Evolutionary conservation across 2,329 filamentous ascomycete genomes (phyloP).

Genomic region (Nigrograna mackinnonii): DNA sequence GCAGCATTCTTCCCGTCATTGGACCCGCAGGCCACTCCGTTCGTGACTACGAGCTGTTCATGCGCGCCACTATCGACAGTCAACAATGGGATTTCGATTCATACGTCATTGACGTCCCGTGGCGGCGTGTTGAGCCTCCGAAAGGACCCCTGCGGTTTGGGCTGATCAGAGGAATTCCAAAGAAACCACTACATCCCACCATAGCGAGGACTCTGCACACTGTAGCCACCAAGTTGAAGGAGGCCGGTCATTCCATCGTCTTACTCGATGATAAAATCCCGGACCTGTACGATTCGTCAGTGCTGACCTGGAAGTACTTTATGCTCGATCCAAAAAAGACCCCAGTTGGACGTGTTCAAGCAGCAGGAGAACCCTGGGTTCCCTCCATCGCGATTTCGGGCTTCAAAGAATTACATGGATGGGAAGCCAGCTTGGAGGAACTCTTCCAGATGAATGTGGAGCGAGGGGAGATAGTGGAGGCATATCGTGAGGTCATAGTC

Average conservation of each 20-base stretch:
- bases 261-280: conserved; percentile 30
- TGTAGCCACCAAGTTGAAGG: conserved; percentile 43
- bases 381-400: conserved; percentile 40
- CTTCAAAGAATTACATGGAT: conserved; percentile 35
- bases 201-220: conserved; percentile 50
- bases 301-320: conserved; percentile 49
- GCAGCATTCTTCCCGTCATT: conserved; percentile 40
- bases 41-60: conserved; percentile 45
- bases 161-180: conserved; percentile 50
- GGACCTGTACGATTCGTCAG: conserved; percentile 30
- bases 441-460: conserved; percentile 48
- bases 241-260: conserved; percentile 50
- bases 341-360: conserved; percentile 32
- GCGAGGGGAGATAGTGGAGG: conserved; percentile 35
- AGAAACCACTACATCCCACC: conserved; percentile 56
- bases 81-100: conserved; percentile 53
- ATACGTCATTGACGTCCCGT: conserved; percentile 48
- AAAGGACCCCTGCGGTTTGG: conserved; percentile 49
- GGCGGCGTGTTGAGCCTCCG: conserved; percentile 40
- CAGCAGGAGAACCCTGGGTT: conserved; percentile 50
- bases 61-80: conserved; percentile 45
- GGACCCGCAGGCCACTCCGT: conserved; percentile 50
- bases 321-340: conserved; percentile 42
- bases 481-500: conserved; percentile 48
- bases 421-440: conserved; percentile 40